Evolutionary conservation across 2,329 filamentous ascomycete species (phyloP).

Genomic region (Cercospora janseana): DNA sequence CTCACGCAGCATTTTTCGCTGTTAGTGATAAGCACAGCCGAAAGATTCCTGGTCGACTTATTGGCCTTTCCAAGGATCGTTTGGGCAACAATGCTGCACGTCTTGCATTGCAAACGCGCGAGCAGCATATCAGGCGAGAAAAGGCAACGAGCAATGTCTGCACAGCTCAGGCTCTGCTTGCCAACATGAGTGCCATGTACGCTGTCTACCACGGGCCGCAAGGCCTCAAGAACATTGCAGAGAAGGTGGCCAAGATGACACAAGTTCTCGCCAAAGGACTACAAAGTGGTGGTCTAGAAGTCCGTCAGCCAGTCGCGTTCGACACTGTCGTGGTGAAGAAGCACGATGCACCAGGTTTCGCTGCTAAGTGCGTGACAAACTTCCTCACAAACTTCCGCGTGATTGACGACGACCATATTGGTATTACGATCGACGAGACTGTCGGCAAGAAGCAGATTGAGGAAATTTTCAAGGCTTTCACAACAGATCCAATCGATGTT

Average conservation of each 20-base stretch:
- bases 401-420: slow-evolving; percentile 60
- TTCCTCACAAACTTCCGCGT: slow-evolving; percentile 62
- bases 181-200: slow-evolving; percentile 95
- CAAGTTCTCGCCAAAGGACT: slow-evolving; percentile 54
- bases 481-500: slow-evolving; percentile 43
- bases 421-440: slow-evolving; percentile 78
- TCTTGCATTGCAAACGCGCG: slow-evolving; percentile 83
- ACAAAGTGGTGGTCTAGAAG: slow-evolving; percentile 57
- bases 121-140: slow-evolving; percentile 93
- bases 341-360: slow-evolving; percentile 52
- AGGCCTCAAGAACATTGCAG: slow-evolving; percentile 78
- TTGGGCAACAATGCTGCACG: slow-evolving; percentile 77
- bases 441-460: slow-evolving; percentile 57
- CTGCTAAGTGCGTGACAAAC: slow-evolving; percentile 50
- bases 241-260: slow-evolving; percentile 70
- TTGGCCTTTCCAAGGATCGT: slow-evolving; percentile 89
- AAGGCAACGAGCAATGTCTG: slow-evolving; percentile 98
- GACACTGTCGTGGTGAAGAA: slow-evolving; percentile 71
- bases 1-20: slow-evolving; percentile 96
- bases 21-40: slow-evolving; percentile 88
- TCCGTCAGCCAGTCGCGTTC: slow-evolving; percentile 52
- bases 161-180: slow-evolving; percentile 87
- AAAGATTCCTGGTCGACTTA: slow-evolving; percentile 86
- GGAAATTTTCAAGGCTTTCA: slow-evolving; percentile 58
- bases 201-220: slow-evolving; percentile 88